Evolutionary conservation across 768 basidiomycete species (phyloP).

Genomic region (Tubosaeta sp.): DNA sequence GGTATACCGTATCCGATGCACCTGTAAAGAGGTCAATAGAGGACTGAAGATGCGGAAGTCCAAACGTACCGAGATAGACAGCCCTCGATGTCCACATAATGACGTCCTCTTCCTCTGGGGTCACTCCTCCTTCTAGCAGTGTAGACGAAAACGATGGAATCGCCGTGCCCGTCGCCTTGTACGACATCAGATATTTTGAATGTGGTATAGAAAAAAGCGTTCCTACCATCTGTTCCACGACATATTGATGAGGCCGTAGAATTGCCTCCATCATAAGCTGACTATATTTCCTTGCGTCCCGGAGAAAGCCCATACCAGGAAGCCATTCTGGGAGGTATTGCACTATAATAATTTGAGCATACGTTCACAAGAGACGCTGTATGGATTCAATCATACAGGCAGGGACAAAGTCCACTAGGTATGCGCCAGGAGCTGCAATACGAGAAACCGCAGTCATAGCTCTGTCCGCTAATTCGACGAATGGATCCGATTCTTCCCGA

Average conservation of each 20-base stretch:
- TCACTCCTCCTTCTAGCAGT: constrained; percentile 10
- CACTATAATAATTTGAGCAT: constrained; percentile 16
- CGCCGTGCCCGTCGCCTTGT: constrained; percentile 16
- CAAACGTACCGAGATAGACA: constrained; percentile 10
- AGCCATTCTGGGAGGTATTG: constrained; percentile 33
- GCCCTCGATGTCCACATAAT: constrained; percentile 17
- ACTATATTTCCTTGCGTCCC: constrained; percentile 23
- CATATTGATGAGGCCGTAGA: constrained; percentile 41
- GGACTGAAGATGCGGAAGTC: no score
- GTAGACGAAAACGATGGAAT: constrained; percentile 16
- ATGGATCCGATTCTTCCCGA: constrained; percentile 33
- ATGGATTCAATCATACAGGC: constrained; percentile 5
- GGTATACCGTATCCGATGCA: constrained; percentile 42
- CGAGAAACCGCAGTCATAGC: constrained; percentile 13
- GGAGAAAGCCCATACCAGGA: constrained; percentile 34
- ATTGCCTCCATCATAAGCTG: constrained; percentile 34
- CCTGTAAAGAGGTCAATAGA: constrained; percentile 11
- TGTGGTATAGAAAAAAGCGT: background rate
- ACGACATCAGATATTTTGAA: background rate
- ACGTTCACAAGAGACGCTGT: no score
- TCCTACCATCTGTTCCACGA: constrained; percentile 44
- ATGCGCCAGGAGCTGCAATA: constrained; percentile 7
- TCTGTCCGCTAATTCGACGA: constrained; percentile 28
- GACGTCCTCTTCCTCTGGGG: constrained; percentile 14
- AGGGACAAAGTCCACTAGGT: constrained; percentile 22